These are phyloP conservation scores for Ustilago loliicola DNA, from an alignment of 1,284 basidiomycete genomes.

Conservation along the genomic window DNA sequence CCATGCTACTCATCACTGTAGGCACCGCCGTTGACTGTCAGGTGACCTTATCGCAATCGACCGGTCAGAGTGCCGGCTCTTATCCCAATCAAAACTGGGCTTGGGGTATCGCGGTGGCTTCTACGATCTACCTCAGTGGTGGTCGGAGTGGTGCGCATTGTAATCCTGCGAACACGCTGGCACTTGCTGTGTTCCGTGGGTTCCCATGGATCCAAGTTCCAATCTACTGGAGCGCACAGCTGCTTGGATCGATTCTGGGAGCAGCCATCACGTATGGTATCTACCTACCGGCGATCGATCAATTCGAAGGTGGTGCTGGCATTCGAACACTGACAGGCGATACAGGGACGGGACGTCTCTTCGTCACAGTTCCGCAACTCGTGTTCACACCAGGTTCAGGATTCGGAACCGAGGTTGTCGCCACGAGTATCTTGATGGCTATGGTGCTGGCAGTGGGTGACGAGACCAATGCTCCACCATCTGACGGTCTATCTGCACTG, in stretches of 20 bases:
- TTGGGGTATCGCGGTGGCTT: conserved; percentile 61
- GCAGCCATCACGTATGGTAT: conserved; percentile 80
- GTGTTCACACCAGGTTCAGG: conserved; percentile 37
- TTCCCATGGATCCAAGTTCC: conserved; percentile 87
- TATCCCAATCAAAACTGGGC: conserved; percentile 56
- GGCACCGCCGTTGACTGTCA: conserved; percentile 64
- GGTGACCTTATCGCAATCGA: conserved; percentile 50
- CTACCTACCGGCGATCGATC: conserved; percentile 81
- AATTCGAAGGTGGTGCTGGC: conserved; percentile 77
- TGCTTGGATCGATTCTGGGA: conserved; percentile 80
- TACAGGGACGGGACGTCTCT: conserved; percentile 77
- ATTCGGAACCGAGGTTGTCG: conserved; percentile 53
- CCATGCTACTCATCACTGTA: conserved; percentile 55
- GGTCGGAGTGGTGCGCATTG: conserved; percentile 58
- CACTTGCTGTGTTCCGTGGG: conserved; percentile 78
- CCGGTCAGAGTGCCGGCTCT: conserved; percentile 29
- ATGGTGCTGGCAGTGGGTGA: conserved; percentile 50
- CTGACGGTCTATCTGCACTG: conserved; percentile 75
- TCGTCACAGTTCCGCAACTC: conserved; percentile 76
- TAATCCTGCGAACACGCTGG: conserved; percentile 73
- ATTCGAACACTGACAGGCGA: conserved; percentile 76
- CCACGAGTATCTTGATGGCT: conserved; percentile 56
- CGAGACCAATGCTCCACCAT: conserved; percentile 73
- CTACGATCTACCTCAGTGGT: conserved; percentile 57
- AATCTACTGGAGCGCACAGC: conserved; percentile 78